Base-by-base conservation (phyloP, 495 filamentous ascomycete species). In the Penicillium longicatenatum region DNA sequence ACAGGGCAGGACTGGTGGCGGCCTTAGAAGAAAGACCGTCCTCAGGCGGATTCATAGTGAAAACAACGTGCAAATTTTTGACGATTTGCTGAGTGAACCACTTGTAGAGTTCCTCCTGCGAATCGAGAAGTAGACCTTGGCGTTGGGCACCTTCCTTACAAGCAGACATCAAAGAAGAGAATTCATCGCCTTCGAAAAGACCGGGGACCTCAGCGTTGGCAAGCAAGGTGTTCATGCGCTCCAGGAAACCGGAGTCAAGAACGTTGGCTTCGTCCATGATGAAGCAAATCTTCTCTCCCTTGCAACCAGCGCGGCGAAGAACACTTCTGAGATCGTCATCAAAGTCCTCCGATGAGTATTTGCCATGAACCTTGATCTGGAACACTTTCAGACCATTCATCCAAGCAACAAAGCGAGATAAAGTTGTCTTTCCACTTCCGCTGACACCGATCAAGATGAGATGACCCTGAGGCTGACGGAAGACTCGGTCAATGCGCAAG, bases 211-310 rank as follows among this genome's bases (percentile, higher is more conserved):
- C 94, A 21, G 94, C 94, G 68, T 99, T 99, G 55, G 94, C 94
- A 52, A 99, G 85, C 21, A 99, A 80, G 1, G 94, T 99, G 61
- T 99, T 99, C 94, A 99, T 99, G 57, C 95, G 86, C 71, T 99
- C 94, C 59, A 99, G 72, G 85, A 99, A 99, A 35, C 93, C 94
- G 16, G 94, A 99, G 67, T 99, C 94, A 3, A 99, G 84, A 19
- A 99, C 94, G 66, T 99, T 99, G 7, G 92, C 89, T 79, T 99
- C 94, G 64, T 99, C 94, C 94, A 99, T 97, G 75, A 99, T 95
- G 76, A 99, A 99, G 78, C 95, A 98, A 41, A 99, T 95, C 80
- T 97, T 99, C 70, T 99, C 94, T 33, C 94, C 94, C 75, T 95
- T 97, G 78, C 95, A 98, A 48, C 94, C 94, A 60, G 89, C 93